Evolutionary conservation across 148 eudicot species (phyloP), one percentile per base, ranked within the genome.

Genomic region (Suaeda aralocaspica): DNA sequence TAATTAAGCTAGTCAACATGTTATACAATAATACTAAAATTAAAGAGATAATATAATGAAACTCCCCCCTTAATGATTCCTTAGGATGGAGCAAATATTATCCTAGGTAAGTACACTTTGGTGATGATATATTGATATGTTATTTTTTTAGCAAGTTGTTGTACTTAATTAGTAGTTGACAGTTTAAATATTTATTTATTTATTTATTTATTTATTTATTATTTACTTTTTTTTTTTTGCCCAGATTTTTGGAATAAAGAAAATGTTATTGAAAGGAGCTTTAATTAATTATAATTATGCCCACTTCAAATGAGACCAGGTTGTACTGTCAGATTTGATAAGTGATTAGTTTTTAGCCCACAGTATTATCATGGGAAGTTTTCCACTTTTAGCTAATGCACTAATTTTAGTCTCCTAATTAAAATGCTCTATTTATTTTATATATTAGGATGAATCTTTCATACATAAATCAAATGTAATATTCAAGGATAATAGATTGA

Each of bases 51-150:
- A 68, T 50, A 15, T 26, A 10, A 68, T 76, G 64, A 70, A 74
- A 59, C 52, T 68, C 29, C 31, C 11, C 25, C 30, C 48, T 18
- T 3, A 4, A 36, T 60, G 44, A 29, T 60, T 61, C 51, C 34
- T 50, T 75, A 33, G 41, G 73, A 29, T 64, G 74, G 59, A 64
- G 74, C 65, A 76, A 64, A 70, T 74, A 72, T 76, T 64, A 56
- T 76, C 70, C 74, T 65, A 71, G 74, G 79, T 64, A 76, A 76
- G 79, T 76, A 76, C 79, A 76, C 74, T 62, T 70, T 59, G 57
- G 11, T 30, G 74, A 24, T 33, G 31, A 28, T 36, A 8, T 36
- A 36, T n/a, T 4, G 41, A 36, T 36, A 63, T 50, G 26, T 33
- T 41, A 33, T 31, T 56, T 69, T 69, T 53, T 49, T 12, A 44